Base-by-base conservation (phyloP, 1,284 basidiomycete species). In the Cerrena zonata region DNA sequence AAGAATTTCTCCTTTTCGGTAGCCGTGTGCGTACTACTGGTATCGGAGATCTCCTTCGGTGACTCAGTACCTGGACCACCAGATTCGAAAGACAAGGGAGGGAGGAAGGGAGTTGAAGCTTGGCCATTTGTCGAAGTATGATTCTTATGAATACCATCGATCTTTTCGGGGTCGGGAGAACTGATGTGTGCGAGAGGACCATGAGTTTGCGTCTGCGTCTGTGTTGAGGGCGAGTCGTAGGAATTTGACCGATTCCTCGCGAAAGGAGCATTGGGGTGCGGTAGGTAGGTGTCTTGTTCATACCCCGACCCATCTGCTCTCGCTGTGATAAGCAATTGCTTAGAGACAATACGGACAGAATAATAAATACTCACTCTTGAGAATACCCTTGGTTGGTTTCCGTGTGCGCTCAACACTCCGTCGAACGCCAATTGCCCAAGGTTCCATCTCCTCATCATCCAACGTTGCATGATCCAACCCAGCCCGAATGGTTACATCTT, bases 111-210 rank as follows among this genome's bases (percentile, higher is more conserved):
- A 27, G 65, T 42, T 37, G 54, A 58, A 37, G 61, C 51, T 42
- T 54, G 60, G 19, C 39, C 39, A 19, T 40, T 15, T 34, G 58
- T 58, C 60, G 75, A 74, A 18, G 78, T 75, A 57, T 79, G 77
- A 62, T 86, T 82, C 62, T 80, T 78, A 59, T 87, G 82, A 50
- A 91, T 73, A 12, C 91, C 90, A 60, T 94, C 91, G 52, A 93
- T 89, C 56, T 90, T 85, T 61, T 87, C 88, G 30, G 90, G 88
- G 62, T 91, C 84, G 1, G 86, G 83, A 2, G 84, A 82, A 38
- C 89, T 87, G 51, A 91, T 83, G 48, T 79, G 81, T 10, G 89
- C 84, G 46, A 92, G 73, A 4, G 89, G 88, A 22, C 87, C 86
- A 24, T 84, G 71, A 61, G 85, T 82, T 23, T 69, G 65, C 5